phyloP scores from a whole-genome alignment of 192 early-diverging fungal genomes.

The Coemansia sp. region DNA sequence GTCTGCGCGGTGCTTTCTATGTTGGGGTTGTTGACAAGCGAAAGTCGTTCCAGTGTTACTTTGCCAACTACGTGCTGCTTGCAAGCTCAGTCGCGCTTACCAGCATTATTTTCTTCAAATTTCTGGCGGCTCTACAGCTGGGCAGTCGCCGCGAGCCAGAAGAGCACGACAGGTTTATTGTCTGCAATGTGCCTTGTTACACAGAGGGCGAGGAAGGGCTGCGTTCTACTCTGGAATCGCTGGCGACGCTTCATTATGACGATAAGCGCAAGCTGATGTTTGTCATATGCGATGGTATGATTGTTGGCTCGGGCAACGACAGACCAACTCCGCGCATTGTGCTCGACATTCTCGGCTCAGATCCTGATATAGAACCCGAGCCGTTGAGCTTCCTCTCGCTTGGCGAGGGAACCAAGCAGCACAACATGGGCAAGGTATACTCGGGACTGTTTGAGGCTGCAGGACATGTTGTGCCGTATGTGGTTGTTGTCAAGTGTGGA shows the following conservation, averaged over 20 bases:
- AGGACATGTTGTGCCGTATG: conserved; percentile 89
- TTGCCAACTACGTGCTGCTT: conserved; percentile 82
- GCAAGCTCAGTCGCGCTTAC: conserved; percentile 79
- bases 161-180: conserved; percentile 89
- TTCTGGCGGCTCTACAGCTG: conserved; percentile 87
- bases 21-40: conserved; percentile 82
- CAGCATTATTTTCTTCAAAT: conserved; percentile 86
- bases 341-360: conserved; percentile 93
- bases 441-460: conserved; percentile 91
- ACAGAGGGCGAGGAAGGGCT: conserved; percentile 94
- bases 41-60: conserved; percentile 72
- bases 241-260: conserved; percentile 87
- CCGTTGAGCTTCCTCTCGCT: conserved; percentile 83
- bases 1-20: conserved; percentile 81
- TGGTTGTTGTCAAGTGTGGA: conserved; percentile 95
- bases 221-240: conserved; percentile 86
- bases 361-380: conserved; percentile 80
- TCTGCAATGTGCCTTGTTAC: conserved; percentile 94
- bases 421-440: conserved; percentile 97
- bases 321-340: conserved; percentile 94
- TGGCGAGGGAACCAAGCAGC: conserved; percentile 82
- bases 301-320: conserved; percentile 94
- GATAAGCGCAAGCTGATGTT: conserved; percentile 97
- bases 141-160: conserved; percentile 72
- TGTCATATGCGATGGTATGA: conserved; percentile 94